Base-by-base conservation (phyloP, 73 alveolate genomes). In the Paramecium tetraurelia region DNA sequence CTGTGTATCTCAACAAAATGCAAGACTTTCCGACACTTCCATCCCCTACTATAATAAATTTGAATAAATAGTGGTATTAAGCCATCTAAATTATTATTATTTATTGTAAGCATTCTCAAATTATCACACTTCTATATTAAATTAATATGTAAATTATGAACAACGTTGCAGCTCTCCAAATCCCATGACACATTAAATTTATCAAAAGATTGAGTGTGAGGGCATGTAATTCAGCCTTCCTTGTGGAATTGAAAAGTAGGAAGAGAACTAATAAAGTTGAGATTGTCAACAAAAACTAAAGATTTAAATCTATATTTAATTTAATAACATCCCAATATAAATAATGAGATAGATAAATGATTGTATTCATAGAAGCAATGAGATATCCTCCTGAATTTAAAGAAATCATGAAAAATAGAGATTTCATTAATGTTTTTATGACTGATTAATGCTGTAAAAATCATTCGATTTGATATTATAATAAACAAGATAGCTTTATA, bases 361-460 rank as follows among this genome's bases (percentile, higher is more conserved):
- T 24, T 36, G 0, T 11, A 20, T 24, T 63, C 14, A 33, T 86
- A 90, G 57, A 93, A 58, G 98, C 98, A 21, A 96, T 96, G 6
- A 90, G 98, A 92, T 95, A 95, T 63, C 93, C 93, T 4, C 93
- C 93, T 10, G 98, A 95, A 75, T 95, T 93, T 58, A 80, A 70
- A 58, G 93, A 68, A 46, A 92, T 85, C 33, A 58, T 93, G 58
- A 80, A 31, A 40, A 85, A 76, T 5, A 59, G 77, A 63, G 95
- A 93, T 21, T 95, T 93, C 93, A 27, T 27, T 1, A 27, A 27
- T 27, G 31, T 27, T 27, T 27, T 27, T 1, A 27, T 1, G 1
- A 27, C 31, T 27, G 31, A 27, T 27, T 27, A 27, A 27, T 27
- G 31, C 1, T 27, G 0, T 27, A 1, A 27, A 27, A 27, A 27